Evolutionary conservation across 345 rosid genomes (phyloP).

Genomic region (Aethionema arabicum): DNA sequence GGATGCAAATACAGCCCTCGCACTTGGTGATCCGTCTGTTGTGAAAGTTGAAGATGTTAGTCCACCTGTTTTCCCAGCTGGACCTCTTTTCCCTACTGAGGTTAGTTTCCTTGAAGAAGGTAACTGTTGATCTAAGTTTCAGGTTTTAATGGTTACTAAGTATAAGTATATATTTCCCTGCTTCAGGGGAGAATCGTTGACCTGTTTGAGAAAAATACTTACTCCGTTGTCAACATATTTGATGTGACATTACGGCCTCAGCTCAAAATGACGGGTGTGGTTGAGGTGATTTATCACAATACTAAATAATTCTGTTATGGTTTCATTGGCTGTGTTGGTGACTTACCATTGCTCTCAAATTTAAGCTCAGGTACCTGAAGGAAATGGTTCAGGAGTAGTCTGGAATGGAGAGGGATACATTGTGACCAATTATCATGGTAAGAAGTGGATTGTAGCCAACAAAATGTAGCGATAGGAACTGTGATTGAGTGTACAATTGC

Average conservation of each 20-base stretch:
- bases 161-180: neutral
- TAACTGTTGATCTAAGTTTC: conserved; percentile 11
- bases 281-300: conserved; percentile 59
- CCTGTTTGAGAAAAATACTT: conserved; percentile 84
- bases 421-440: conserved; percentile 96
- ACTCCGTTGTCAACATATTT: conserved; percentile 89
- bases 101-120: conserved; percentile 36
- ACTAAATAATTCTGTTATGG: neutral
- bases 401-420: conserved; percentile 90
- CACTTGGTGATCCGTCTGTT: conserved; percentile 82
- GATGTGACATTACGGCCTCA: conserved; percentile 90
- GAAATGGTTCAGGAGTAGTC: conserved; percentile 98
- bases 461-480: neutral
- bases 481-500: neutral
- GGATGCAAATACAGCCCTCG: conserved; percentile 52
- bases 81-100: conserved; percentile 85
- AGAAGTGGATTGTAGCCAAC: conserved; percentile 14
- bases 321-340: neutral
- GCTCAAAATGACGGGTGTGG: conserved; percentile 81
- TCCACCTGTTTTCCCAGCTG: conserved; percentile 73
- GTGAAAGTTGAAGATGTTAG: conserved; percentile 71
- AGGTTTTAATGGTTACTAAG: neutral
- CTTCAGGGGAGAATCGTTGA: conserved; percentile 77
- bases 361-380: conserved; percentile 77
- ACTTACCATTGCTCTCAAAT: neutral